These are phyloP conservation scores for Davidsoniella eucalypti DNA, from an alignment of 2,329 filamentous ascomycete species.

Conservation along the genomic window DNA sequence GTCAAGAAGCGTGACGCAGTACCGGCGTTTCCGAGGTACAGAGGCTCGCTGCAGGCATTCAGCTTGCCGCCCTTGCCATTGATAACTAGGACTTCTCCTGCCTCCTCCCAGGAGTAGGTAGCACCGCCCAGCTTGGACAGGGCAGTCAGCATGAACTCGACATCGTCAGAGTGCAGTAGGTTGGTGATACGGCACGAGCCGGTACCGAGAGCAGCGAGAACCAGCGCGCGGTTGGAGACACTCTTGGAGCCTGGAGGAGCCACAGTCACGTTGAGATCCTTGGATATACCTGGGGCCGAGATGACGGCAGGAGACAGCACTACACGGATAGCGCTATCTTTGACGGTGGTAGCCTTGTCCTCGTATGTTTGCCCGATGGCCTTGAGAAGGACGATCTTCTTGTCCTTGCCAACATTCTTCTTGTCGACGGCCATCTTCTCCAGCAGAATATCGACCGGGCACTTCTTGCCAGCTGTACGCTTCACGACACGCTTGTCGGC, in stretches of 20 bases:
- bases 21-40: conserved; percentile 93
- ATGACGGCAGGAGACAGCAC: conserved; percentile 65
- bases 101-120: conserved; percentile 83
- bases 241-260: conserved; percentile 92
- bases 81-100: conserved; percentile 79
- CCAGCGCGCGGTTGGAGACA: conserved; percentile 85
- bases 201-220: conserved; percentile 79
- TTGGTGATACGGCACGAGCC: conserved; percentile 83
- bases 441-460: conserved; percentile 70
- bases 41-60: conserved; percentile 53
- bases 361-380: conserved; percentile 81
- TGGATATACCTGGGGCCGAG: conserved; percentile 55
- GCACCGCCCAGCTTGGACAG: conserved; percentile 71
- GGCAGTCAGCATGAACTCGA: conserved; percentile 93
- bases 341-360: conserved; percentile 74
- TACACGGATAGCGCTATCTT: conserved; percentile 67
- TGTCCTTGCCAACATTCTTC: conserved; percentile 90
- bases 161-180: conserved; percentile 88
- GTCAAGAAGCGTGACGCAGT: conserved; percentile 93
- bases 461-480: conserved; percentile 71
- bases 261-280: conserved; percentile 52
- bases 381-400: conserved; percentile 87
- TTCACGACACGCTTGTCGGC: conserved; percentile 69
- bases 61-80: conserved; percentile 80
- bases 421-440: conserved; percentile 96